These are phyloP conservation scores for Coemansia sp. DNA, from an alignment of 192 early-diverging fungal genomes.

Conservation along the genomic window DNA sequence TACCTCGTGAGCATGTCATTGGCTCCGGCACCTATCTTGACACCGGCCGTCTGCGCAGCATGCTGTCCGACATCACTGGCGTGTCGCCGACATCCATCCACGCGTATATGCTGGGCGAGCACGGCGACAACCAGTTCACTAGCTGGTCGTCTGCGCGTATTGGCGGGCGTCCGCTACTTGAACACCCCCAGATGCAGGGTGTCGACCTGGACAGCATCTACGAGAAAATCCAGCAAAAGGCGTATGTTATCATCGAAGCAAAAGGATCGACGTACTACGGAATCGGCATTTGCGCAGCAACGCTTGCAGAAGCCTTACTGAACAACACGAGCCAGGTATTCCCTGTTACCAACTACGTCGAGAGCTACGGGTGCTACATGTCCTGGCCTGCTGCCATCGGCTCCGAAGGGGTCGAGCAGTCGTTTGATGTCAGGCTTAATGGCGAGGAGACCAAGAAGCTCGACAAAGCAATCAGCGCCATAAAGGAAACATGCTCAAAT, in stretches of 20 bases:
- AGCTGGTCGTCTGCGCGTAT: slow-evolving; percentile 75
- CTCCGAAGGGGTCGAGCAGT: slow-evolving; percentile 65
- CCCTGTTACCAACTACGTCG: slow-evolving; percentile 70
- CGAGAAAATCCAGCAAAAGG: slow-evolving; percentile 68
- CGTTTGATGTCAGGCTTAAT: slow-evolving; percentile 67
- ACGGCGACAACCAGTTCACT: slow-evolving; percentile 84
- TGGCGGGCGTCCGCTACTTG: slow-evolving; percentile 66
- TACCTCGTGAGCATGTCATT: slow-evolving; percentile 76
- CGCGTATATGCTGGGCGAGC: slow-evolving; percentile 82
- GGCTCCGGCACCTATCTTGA: slow-evolving; percentile 87
- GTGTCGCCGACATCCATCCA: slow-evolving; percentile 75
- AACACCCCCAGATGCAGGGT: slow-evolving; percentile 62
- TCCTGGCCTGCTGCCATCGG: slow-evolving; percentile 82
- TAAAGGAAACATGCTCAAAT: slow-evolving; percentile 58
- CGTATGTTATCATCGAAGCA: slow-evolving; percentile 80
- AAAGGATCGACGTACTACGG: slow-evolving; percentile 87
- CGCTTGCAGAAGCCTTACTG: slow-evolving; percentile 66
- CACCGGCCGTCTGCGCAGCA: slow-evolving; percentile 67
- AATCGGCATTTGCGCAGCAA: slow-evolving; percentile 76
- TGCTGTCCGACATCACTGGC: slow-evolving; percentile 55
- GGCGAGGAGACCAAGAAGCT: slow-evolving; percentile 62
- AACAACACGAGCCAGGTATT: slow-evolving; percentile 69
- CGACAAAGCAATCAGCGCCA: slow-evolving; percentile 53
- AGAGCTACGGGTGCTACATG: slow-evolving; percentile 62
- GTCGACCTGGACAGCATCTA: slow-evolving; percentile 59